Percentiles rank a stretch among this genome's conserved stretches.
Conservation (phyloP, 192 early-diverging fungal genomes). For the Funneliformis geosporum region DNA sequence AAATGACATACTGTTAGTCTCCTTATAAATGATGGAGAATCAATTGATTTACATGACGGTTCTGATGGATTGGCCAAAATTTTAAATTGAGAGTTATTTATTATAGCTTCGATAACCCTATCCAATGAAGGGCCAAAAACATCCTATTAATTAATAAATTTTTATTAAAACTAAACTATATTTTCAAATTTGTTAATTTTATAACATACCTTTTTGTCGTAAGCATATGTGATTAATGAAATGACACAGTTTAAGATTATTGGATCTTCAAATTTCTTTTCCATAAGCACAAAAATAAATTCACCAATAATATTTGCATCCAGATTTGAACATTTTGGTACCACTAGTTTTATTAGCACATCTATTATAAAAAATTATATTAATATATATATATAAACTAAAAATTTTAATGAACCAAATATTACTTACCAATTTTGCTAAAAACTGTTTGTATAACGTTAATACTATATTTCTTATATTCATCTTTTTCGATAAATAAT, state of each 20-base stretch:
- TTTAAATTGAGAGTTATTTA: slow-evolving; percentile 45
- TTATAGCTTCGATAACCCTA: slow-evolving; percentile 43
- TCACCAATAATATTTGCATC: slow-evolving; percentile 43
- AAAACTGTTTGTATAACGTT: slow-evolving; percentile 2
- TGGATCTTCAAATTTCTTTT: slow-evolving; percentile 46
- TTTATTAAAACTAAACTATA: neutral
- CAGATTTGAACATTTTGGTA: slow-evolving; percentile 19
- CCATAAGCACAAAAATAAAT: slow-evolving; percentile 41
- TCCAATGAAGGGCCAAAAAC: slow-evolving; percentile 38
- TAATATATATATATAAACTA: neutral
- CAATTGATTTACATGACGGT: slow-evolving; percentile 35
- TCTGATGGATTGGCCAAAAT: slow-evolving; percentile 36
- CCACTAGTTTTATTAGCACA: slow-evolving; percentile 2
- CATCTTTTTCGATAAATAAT: slow-evolving; percentile 29
- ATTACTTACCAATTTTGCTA: slow-evolving; percentile 23
- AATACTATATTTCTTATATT: neutral
- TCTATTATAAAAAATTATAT: slow-evolving; percentile 1
- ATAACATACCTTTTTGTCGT: slow-evolving; percentile 38
- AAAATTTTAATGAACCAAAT: neutral
- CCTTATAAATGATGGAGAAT: slow-evolving; percentile 38
- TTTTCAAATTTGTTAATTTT: neutral
- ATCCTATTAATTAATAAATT: neutral
- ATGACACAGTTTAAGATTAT: slow-evolving; percentile 45
- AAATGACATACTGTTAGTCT: slow-evolving; percentile 53
- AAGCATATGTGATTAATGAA: slow-evolving; percentile 39